Evolutionary conservation across 257 asterid species (phyloP).

Genomic region (Pogostemon cablin): DNA sequence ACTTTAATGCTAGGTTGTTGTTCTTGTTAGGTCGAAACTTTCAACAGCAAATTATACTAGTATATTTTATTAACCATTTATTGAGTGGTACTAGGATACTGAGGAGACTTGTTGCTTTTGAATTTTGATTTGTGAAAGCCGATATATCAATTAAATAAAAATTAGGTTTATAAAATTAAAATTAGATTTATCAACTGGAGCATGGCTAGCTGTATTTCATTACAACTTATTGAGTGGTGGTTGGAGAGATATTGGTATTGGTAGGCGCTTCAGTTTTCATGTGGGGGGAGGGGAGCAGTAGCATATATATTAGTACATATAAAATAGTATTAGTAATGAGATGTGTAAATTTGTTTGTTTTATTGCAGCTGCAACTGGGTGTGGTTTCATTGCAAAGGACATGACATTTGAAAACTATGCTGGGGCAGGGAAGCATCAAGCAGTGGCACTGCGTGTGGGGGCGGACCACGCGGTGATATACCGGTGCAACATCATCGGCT

Average conservation of each 20-base stretch:
- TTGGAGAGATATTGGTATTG: constrained; percentile 7
- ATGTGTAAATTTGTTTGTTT: too few relatives aligned
- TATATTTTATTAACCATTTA: constrained; percentile 16
- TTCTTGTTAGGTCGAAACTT: constrained; percentile 16
- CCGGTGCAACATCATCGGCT: constrained; percentile 79
- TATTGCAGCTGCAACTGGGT: constrained; percentile 86
- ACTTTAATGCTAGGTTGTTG: constrained; percentile 9
- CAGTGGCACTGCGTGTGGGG: constrained; percentile 93
- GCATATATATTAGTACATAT: too few relatives aligned
- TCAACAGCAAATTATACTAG: not conserved
- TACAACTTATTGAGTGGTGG: constrained; percentile 28
- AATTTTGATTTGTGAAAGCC: not conserved
- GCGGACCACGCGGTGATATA: constrained; percentile 87
- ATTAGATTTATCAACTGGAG: constrained; percentile 13
- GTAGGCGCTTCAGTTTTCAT: constrained; percentile 19
- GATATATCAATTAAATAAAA: not conserved
- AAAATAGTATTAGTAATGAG: too few relatives aligned
- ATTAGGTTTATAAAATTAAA: not conserved
- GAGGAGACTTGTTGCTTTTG: not conserved
- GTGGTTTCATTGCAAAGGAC: constrained; percentile 92
- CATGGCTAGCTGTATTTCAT: constrained; percentile 28
- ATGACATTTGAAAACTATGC: constrained; percentile 88
- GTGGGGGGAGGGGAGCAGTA: too few relatives aligned
- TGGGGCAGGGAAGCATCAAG: constrained; percentile 88
- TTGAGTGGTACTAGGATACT: constrained; percentile 29